phyloP scores from a whole-genome alignment of 2,329 filamentous ascomycete genomes.

The Graphilbum ipis-grandicollis region DNA sequence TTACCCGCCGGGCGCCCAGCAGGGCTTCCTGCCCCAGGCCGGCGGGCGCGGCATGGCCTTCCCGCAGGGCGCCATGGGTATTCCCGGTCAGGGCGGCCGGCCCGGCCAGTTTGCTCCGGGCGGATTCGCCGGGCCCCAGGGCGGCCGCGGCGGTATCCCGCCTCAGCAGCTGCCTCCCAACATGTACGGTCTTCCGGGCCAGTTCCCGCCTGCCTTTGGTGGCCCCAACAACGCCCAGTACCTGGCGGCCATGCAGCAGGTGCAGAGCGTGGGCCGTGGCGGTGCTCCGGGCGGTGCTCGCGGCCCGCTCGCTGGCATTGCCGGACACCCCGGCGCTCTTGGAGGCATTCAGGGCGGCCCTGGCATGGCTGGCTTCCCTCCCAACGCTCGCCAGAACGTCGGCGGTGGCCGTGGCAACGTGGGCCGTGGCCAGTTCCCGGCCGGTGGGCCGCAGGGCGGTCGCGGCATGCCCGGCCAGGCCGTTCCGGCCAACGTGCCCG shows the following conservation, averaged over 20 bases:
- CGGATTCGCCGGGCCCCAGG: conserved; percentile 67
- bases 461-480: conserved; percentile 22
- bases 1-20: conserved; percentile 71
- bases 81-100: conserved; percentile 62
- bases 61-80: conserved; percentile 44
- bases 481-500: conserved; percentile 8
- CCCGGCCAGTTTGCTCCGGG: conserved; percentile 67
- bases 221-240: conserved; percentile 67
- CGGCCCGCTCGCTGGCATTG: conserved; percentile 49
- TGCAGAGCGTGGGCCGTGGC: conserved; percentile 42
- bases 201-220: conserved; percentile 67
- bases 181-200: conserved; percentile 66
- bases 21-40: conserved; percentile 44
- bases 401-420: conserved; percentile 21
- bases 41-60: conserved; percentile 51
- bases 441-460: conserved; percentile 26
- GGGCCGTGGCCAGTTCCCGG: conserved; percentile 24
- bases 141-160: conserved; percentile 66
- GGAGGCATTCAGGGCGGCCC: conserved; percentile 31
- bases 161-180: conserved; percentile 77
- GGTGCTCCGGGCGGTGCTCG: conserved; percentile 49
- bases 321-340: conserved; percentile 37
- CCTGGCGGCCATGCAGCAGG: conserved; percentile 70
- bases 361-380: conserved; percentile 38
- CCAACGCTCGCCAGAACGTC: conserved; percentile 33